phyloP scores from a whole-genome alignment of 257 asterid species.

The Schizonepeta tenuifolia region DNA sequence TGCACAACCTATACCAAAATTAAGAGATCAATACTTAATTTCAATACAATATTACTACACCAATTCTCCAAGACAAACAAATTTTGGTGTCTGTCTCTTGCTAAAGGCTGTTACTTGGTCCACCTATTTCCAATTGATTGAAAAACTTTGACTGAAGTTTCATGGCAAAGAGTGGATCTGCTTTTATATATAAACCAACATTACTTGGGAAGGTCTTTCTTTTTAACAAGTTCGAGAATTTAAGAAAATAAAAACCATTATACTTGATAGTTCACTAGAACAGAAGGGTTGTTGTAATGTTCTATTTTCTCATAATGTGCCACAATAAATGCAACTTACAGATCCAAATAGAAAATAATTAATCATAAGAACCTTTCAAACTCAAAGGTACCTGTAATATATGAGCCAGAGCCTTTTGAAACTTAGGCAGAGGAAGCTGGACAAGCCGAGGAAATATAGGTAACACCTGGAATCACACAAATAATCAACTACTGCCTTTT shows the following conservation, averaged over 20 bases:
- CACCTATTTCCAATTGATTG: constrained; percentile 12
- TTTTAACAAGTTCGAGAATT: not conserved
- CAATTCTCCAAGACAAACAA: not conserved
- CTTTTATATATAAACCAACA: constrained; percentile 13
- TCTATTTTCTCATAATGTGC: not conserved
- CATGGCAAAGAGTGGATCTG: not conserved
- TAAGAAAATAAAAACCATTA: not conserved
- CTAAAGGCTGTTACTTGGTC: constrained; percentile 7
- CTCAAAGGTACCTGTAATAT: constrained; percentile 71
- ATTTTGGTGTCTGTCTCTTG: not conserved
- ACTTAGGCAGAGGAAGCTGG: constrained; percentile 86
- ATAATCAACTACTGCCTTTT: constrained; percentile 10
- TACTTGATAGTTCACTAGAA: not conserved
- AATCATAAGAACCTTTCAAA: constrained; percentile 7
- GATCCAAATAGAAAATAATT: constrained; percentile 7
- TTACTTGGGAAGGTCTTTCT: constrained; percentile 15
- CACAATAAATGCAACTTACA: constrained; percentile 16
- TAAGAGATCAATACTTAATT: constrained; percentile 18
- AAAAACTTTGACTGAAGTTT: constrained; percentile 16
- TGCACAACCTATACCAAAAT: constrained; percentile 16
- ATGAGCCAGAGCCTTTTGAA: constrained; percentile 96
- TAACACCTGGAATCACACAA: constrained; percentile 65
- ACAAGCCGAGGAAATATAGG: constrained; percentile 92
- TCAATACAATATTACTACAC: not conserved
- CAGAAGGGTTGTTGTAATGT: not conserved